Evolutionary conservation across 345 rosid species (phyloP).

Genomic region (Mangifera indica): DNA sequence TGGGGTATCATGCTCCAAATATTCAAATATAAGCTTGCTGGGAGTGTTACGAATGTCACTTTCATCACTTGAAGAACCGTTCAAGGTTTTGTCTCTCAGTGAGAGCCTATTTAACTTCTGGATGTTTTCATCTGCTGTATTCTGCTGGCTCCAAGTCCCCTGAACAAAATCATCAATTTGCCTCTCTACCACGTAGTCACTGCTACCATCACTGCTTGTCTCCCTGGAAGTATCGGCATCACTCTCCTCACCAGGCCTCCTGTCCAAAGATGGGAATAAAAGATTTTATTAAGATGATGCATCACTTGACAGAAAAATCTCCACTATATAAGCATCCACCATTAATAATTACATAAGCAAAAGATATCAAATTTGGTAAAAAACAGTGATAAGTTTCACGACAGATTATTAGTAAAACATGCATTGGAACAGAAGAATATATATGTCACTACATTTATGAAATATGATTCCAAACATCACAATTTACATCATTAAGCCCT

Average conservation of each 20-base stretch:
- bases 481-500: neutral
- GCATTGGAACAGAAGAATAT: too few species aligned
- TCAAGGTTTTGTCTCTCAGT: constrained; percentile 42
- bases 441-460: neutral
- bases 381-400: neutral
- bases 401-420: too few species aligned
- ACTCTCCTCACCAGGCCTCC: constrained; percentile 67
- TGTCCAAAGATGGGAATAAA: constrained; percentile 27
- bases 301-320: neutral
- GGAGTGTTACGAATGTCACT: constrained; percentile 49
- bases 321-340: neutral
- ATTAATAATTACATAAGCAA: too few species aligned
- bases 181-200: constrained; percentile 47
- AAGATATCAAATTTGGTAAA: neutral
- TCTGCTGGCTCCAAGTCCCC: constrained; percentile 36
- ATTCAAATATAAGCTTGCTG: constrained; percentile 62
- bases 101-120: constrained; percentile 47
- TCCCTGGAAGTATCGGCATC: constrained; percentile 61
- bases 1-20: constrained; percentile 74
- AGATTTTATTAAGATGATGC: constrained; percentile 7
- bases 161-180: constrained; percentile 29
- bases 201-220: constrained; percentile 69
- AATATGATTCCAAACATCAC: neutral
- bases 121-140: constrained; percentile 30
- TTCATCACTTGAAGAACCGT: constrained; percentile 68